phyloP scores from a whole-genome alignment of 495 filamentous ascomycete species.

The Tuber borchii region DNA sequence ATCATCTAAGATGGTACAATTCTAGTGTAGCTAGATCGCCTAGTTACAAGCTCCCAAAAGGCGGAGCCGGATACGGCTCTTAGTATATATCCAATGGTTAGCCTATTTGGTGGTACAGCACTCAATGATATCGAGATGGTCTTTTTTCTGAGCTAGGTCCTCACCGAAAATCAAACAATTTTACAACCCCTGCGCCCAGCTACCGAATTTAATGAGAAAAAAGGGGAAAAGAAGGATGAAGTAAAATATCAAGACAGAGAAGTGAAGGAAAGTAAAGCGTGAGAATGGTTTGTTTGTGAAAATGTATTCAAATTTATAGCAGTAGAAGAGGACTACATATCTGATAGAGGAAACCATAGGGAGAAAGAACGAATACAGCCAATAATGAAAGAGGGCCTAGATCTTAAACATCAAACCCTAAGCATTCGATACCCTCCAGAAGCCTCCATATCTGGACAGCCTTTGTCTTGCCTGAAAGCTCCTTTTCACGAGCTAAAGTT shows the following conservation, averaged over 20 bases:
- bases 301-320: neutral
- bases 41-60: neutral
- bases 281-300: neutral
- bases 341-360: no score
- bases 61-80: neutral
- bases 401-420: slow-evolving; percentile 28
- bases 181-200: neutral
- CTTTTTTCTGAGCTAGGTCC: neutral
- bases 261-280: neutral
- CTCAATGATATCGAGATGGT: neutral
- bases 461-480: slow-evolving; percentile 31
- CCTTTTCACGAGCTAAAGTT: slow-evolving; percentile 35
- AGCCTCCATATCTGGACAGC: slow-evolving; percentile 37
- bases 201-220: neutral
- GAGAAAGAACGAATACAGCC: no score
- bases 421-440: slow-evolving; percentile 30
- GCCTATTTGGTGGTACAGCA: neutral
- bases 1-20: neutral
- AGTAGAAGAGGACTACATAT: no score
- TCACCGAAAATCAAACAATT: neutral
- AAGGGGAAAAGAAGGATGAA: neutral
- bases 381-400: no score
- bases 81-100: neutral
- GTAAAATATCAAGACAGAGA: neutral
- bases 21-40: neutral